Evolutionary conservation across 225 moss, liverwort and hornwort genomes (phyloP).

Genomic region (Physcomitrium patens): DNA sequence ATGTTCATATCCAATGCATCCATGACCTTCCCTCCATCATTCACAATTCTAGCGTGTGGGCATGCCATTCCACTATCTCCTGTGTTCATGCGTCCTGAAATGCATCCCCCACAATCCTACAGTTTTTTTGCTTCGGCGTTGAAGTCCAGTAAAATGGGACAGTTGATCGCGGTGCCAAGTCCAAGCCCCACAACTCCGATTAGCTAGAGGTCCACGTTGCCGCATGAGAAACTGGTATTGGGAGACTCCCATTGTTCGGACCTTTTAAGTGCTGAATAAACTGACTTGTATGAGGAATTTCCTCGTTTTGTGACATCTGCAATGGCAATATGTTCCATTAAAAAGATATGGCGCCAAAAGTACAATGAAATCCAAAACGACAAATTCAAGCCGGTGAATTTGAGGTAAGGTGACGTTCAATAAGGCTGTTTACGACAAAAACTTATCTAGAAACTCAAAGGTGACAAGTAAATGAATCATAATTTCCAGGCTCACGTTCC

Average conservation of each 20-base stretch:
- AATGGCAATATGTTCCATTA: conserved; percentile 20
- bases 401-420: too few species aligned
- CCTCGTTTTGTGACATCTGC: conserved; percentile 21
- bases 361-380: not conserved
- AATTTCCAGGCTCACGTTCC: too few species aligned
- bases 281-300: not conserved
- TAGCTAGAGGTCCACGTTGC: conserved; percentile 23
- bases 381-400: not conserved
- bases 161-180: not conserved
- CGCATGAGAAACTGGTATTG: conserved; percentile 23
- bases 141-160: conserved; percentile 8
- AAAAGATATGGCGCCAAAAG: not conserved
- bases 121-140: not conserved
- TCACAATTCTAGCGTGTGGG: not conserved
- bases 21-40: conserved; percentile 20
- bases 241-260: conserved; percentile 35
- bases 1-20: conserved; percentile 14
- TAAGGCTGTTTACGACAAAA: too few species aligned
- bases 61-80: conserved; percentile 6
- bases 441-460: too few species aligned
- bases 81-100: conserved; percentile 7
- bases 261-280: not conserved
- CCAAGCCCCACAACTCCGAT: conserved; percentile 9
- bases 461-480: too few species aligned
- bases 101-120: not conserved